A percentile compares a stretch with the other conserved stretches of the same genome.
Evolutionary conservation across 169 alveolate genomes (phyloP).

Genomic region (Eimeria falciformis): DNA sequence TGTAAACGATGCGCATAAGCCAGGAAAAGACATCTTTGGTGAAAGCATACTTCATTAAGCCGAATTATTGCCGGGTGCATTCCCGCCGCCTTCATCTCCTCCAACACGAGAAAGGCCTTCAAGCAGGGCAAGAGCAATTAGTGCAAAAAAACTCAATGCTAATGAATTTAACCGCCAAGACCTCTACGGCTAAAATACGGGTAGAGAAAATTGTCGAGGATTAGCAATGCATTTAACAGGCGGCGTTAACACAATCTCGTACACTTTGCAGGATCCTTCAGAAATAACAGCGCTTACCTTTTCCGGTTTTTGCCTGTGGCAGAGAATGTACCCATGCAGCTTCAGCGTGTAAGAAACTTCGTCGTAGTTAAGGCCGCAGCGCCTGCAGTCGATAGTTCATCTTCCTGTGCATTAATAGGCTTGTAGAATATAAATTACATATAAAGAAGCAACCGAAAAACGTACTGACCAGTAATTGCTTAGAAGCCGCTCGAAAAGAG

Average conservation of each 20-base stretch:
- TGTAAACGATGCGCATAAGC: too few relatives aligned
- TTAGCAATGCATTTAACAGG: too few relatives aligned
- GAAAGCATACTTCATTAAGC: conserved; percentile 78
- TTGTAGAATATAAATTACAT: background rate
- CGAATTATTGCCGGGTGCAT: conserved; percentile 88
- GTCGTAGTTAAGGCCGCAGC: conserved; percentile 78
- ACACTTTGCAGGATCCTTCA: too few relatives aligned
- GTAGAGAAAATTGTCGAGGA: too few relatives aligned
- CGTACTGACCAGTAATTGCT: conserved; percentile 22
- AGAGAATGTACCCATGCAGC: conserved; percentile 84
- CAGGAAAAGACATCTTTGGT: background rate
- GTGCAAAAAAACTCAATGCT: background rate
- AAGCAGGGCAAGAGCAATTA: background rate
- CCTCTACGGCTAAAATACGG: too few relatives aligned
- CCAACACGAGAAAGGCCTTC: conserved; percentile 88
- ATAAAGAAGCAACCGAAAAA: background rate
- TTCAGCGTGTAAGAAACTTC: conserved; percentile 88
- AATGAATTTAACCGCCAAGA: too few relatives aligned
- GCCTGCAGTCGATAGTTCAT: background rate
- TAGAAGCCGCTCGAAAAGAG: conserved; percentile 2
- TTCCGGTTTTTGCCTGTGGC: conserved; percentile 83
- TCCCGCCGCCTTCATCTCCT: conserved; percentile 88
- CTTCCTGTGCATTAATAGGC: background rate
- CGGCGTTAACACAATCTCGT: too few relatives aligned
- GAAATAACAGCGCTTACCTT: conserved; percentile 54